Conservation (phyloP, 768 basidiomycete species). For the Phallus indusiatus region DNA sequence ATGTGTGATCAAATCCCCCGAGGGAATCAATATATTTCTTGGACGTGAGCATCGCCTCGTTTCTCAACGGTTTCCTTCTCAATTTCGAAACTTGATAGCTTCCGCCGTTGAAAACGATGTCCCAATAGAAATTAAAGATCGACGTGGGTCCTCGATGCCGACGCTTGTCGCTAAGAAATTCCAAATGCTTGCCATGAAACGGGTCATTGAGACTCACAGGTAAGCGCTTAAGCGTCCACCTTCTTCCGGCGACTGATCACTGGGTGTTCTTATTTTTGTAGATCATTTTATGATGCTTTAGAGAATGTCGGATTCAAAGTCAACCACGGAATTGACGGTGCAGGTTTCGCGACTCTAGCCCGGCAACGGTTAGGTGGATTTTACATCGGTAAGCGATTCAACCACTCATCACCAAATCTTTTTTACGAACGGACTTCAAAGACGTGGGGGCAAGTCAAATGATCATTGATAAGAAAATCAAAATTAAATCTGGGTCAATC, state of each 20-base stretch:
- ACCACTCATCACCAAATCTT: neutral
- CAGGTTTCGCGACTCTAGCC: constrained; percentile 41
- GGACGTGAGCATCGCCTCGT: neutral
- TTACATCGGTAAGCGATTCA: constrained; percentile 41
- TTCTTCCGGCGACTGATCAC: too few species aligned
- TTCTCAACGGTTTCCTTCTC: neutral
- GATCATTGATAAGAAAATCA: constrained; percentile 59
- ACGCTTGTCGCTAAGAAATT: constrained; percentile 24
- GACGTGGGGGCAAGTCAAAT: constrained; percentile 51
- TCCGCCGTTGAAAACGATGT: constrained; percentile 40
- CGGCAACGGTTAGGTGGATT: constrained; percentile 49
- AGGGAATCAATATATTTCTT: neutral
- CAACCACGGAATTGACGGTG: constrained; percentile 40
- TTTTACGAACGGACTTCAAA: constrained; percentile 13
- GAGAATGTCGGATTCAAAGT: constrained; percentile 46
- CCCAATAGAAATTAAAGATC: constrained; percentile 40
- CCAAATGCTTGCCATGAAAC: constrained; percentile 23
- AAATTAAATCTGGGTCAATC: constrained; percentile 54
- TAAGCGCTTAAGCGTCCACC: too few species aligned
- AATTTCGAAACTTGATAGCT: constrained; percentile 7
- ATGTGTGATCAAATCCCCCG: neutral
- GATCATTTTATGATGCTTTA: constrained; percentile 33
- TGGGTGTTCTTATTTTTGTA: too few species aligned
- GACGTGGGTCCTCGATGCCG: constrained; percentile 38
- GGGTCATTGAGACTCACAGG: constrained; percentile 24